Evolutionary conservation across 257 asterid species (phyloP), one percentile per base, ranked within the genome.

Genomic region (Scutellaria barbata): DNA sequence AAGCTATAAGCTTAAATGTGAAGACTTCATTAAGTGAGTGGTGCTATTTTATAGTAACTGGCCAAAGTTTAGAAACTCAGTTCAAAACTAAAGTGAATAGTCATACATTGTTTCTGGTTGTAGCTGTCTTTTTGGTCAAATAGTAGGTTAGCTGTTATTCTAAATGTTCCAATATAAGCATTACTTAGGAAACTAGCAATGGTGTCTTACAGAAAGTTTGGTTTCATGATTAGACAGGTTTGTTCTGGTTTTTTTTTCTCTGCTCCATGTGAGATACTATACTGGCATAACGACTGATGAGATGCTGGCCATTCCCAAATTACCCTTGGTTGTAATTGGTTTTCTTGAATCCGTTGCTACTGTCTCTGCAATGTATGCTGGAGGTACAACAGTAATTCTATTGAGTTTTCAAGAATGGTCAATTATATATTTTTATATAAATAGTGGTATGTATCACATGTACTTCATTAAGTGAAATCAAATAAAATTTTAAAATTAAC

Each of bases 231-330:
- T 62, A 69, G 37, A 63, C 84, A 87, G 95, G 81, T 88, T 81
- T 74, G 87, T 85, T 65, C 81, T 42, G 22, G 76, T 85, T 30
- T 89, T 83, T 78, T 86, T 83, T 60, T 79, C 72, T 53, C 59
- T 83, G 69, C 80, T 86, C 50, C 74, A 72, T 43, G 54, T 80
- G 71, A 86, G 96, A 80, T 81, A 85, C 72, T 76, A 37, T 53
- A 80, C 68, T 62, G 92, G 96, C 30, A 54, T 80, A 74, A 81
- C 81, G n/a, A 89, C 90, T 37, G 82, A 89, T 58, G 96, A 89
- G 78, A 89, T 89, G 96, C 41, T 89, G 63, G 79, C 72, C 53
- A 18, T 86, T 77, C 90, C 92, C 22, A 89, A 86, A 65, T 68
- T 74, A 22, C 86, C 82, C 25, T 83, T 89, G 74, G 33, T 79